Base-by-base conservation (phyloP, 768 basidiomycete genomes). In the Lyophyllum shimeji region DNA sequence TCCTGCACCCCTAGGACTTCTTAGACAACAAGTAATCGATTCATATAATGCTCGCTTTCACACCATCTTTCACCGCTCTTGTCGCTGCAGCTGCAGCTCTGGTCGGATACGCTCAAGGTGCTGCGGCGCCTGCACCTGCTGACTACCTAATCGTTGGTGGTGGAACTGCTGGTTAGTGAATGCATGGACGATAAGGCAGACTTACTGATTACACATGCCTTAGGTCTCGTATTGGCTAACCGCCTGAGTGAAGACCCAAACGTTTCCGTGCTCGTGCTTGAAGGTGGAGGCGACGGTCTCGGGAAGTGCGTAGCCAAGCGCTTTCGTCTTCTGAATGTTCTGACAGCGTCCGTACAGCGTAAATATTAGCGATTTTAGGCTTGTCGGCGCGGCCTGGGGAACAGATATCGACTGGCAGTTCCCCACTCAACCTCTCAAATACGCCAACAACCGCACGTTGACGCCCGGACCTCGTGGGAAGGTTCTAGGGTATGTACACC, bases 361-460 rank as follows among this genome's bases (percentile, higher is more conserved):
- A 5, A 37, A 50, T 25, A 50, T 50, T 37, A 50, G 49, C 24
- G 49, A 50, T 18, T 24, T 50, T 23, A 50, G 23, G 13, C 34
- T 34, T 17, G 49, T 50, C 23, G 49, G 49, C 13, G 49, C 49
- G 1, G 34, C 49, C 15, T 50, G 49, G 49, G 49, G 49, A 18
- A 40, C 39, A 40, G 39, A 40, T 40, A 40, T 40, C n/a, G 39
- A 40, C 17, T 40, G 39, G 39, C 33, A 33, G 39, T 50, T 50
- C 31, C 48, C 48, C 7, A 33, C 33, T 9, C 27, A 50, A 11
- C 48, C 48, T 17, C 33, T 50, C 17, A 20, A 33, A 12, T 50
- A 50, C 20, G 48, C 48, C 12, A 50, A 50, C 48, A 37, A 50
- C n/a, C 49, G 49, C 17, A 20, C 23, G 25, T 50, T 50, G 21